Evolutionary conservation across 73 alveolate genomes (phyloP), one percentile per base, ranked within the genome.

Genomic region (Paramecium biaurelia): DNA sequence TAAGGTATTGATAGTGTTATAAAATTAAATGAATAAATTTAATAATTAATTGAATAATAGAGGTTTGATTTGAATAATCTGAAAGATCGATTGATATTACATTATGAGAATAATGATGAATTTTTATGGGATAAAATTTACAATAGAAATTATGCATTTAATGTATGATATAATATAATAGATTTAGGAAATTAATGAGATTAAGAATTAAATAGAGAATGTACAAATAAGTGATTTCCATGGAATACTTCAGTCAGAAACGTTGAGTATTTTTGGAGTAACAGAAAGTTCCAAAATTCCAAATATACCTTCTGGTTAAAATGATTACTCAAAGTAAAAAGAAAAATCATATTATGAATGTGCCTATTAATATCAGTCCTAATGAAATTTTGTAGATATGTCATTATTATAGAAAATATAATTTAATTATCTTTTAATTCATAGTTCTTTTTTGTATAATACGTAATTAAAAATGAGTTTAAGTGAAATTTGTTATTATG

Each of bases 41-140:
- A 74, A 74, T 26, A 74, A 5, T 37, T 74, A n/a, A 74, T 37
- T 12, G 57, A 74, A 34, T 37, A 74, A 23, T 11, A 32, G 30
- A 74, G 20, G 24, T 37, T 12, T 21, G 59, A 74, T 74, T 30
- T 63, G 12, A 41, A 26, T 26, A 32, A 26, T 12, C 15, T 63
- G 20, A 63, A 63, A 20, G 84, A 63, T 26, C 41, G 45, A 63
- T 63, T 63, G 47, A 63, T 63, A 26, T 41, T 74, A 28, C 87
- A 74, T 74, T 37, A 74, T 34, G 11, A 35, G 7, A 34, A 37
- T 12, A 74, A 74, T 74, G 67, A 74, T 37, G 87, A 74, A 10
- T 74, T 28, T 41, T 74, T 37, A n/a, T 74, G 87, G 87, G 87
- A 74, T 41, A 74, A 74, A 5, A 74, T 74, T 7, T 74, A 32